A percentile compares a stretch with the other conserved stretches of the same genome.
Evolutionary conservation across 805 yeast genomes (phyloP).

Genomic region (Ogataea nitratoaversa): DNA sequence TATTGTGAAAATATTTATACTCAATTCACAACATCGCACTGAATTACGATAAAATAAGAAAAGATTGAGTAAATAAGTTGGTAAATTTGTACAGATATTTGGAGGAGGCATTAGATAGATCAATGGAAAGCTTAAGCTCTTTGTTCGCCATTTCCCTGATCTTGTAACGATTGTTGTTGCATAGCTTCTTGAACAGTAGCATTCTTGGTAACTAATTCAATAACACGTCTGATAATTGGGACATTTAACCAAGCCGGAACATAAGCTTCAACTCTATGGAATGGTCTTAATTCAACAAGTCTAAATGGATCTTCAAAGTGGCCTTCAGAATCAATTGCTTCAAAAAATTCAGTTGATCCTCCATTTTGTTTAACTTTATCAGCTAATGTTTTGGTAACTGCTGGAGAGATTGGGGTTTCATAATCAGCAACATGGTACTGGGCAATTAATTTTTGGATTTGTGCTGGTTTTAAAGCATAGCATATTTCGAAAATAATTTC

Average conservation of each 20-base stretch:
- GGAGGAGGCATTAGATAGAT: too few relatives aligned
- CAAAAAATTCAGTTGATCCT: constrained; percentile 61
- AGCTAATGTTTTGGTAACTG: constrained; percentile 76
- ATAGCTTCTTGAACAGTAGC: constrained; percentile 64
- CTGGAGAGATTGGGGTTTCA: constrained; percentile 85
- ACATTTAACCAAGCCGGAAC: constrained; percentile 92
- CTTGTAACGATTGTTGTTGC: constrained; percentile 10
- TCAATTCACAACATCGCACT: too few relatives aligned
- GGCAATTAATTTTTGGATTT: constrained; percentile 85
- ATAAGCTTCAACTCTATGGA: constrained; percentile 79
- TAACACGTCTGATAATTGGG: constrained; percentile 83
- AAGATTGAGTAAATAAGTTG: too few relatives aligned
- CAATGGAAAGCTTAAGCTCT: too few relatives aligned
- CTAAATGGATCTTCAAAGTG: constrained; percentile 83
- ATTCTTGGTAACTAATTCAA: constrained; percentile 81
- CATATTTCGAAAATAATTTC: constrained; percentile 92
- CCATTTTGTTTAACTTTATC: constrained; percentile 63
- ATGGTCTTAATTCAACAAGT: constrained; percentile 67
- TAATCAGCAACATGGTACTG: constrained; percentile 91
- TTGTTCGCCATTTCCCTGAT: constrained; percentile 1
- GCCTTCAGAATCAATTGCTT: constrained; percentile 63
- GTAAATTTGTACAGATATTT: too few relatives aligned
- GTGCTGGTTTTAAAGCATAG: constrained; percentile 90
- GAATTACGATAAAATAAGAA: too few relatives aligned
- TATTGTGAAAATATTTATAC: too few relatives aligned